Evolutionary conservation across 2,329 filamentous ascomycete species (phyloP).

Genomic region (Cytospora schulzeri): DNA sequence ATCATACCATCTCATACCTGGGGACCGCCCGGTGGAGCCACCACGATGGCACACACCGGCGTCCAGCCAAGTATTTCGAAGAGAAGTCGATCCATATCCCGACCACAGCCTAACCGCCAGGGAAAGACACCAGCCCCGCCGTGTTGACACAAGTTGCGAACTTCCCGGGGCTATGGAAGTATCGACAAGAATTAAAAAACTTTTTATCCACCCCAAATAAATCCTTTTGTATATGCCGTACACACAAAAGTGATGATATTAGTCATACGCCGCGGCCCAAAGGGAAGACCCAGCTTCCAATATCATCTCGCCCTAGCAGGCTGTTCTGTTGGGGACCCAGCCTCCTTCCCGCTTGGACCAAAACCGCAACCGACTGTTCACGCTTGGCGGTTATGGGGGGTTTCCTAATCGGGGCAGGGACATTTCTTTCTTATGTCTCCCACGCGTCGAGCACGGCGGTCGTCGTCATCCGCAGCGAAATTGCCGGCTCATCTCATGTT

Average conservation of each 20-base stretch:
- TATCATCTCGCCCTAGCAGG: not conserved
- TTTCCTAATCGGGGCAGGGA: not conserved
- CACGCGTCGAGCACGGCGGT: not conserved
- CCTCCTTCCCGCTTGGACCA: not conserved
- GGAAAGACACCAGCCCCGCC: not conserved
- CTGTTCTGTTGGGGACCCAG: not conserved
- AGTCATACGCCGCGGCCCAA: not conserved
- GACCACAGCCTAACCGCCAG: not conserved
- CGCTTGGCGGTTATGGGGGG: not conserved
- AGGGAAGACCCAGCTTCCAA: not conserved
- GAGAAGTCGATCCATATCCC: not conserved
- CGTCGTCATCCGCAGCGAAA: not conserved
- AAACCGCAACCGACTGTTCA: not conserved
- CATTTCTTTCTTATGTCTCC: not conserved
- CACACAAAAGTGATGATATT: not conserved
- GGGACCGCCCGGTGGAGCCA: not conserved
- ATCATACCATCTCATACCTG: not conserved
- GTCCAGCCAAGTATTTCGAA: not conserved
- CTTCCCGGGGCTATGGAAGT: not conserved
- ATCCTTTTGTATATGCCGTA: not conserved
- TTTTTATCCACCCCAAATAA: not conserved
- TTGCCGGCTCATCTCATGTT: conserved; percentile 47
- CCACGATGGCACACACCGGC: not conserved
- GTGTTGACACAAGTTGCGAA: not conserved
- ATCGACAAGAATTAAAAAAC: not conserved